These are phyloP conservation scores for Hura crepitans DNA, from an alignment of 441 rosid genomes.

Conservation along the genomic window DNA sequence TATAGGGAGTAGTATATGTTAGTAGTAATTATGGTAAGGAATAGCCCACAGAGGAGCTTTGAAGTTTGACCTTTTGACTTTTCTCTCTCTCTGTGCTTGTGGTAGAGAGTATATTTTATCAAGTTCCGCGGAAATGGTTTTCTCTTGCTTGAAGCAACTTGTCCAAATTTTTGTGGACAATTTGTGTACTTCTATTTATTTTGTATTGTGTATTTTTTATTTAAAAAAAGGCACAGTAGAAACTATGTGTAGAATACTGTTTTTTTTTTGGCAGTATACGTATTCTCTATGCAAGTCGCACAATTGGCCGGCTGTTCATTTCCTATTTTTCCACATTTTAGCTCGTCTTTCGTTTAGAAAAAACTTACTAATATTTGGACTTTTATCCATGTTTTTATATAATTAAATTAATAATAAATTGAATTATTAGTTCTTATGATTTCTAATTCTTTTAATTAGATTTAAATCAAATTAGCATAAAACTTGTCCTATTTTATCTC, in stretches of 20 bases:
- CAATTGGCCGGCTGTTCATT: neutral
- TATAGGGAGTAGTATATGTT: no score
- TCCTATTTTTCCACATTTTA: neutral
- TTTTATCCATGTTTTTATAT: no score
- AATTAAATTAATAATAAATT: no score
- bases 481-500: no score
- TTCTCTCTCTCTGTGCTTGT: slow-evolving; percentile 23
- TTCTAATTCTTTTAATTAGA: no score
- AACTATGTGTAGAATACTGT: neutral
- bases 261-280: slow-evolving; percentile 6
- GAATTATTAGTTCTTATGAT: no score
- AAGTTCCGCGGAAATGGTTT: slow-evolving; percentile 11
- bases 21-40: slow-evolving; percentile 20
- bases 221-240: neutral
- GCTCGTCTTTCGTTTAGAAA: neutral
- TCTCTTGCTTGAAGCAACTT: slow-evolving; percentile 16
- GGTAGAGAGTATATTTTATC: neutral
- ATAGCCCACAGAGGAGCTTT: slow-evolving; percentile 24
- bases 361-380: no score
- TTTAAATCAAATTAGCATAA: no score
- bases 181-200: no score
- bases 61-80: slow-evolving; percentile 75
- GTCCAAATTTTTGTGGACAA: no score
- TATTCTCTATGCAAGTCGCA: neutral
- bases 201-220: no score